These are phyloP conservation scores for Pythium graminicola DNA, from an alignment of 352 stramenopile genomes.

Conservation along the genomic window DNA sequence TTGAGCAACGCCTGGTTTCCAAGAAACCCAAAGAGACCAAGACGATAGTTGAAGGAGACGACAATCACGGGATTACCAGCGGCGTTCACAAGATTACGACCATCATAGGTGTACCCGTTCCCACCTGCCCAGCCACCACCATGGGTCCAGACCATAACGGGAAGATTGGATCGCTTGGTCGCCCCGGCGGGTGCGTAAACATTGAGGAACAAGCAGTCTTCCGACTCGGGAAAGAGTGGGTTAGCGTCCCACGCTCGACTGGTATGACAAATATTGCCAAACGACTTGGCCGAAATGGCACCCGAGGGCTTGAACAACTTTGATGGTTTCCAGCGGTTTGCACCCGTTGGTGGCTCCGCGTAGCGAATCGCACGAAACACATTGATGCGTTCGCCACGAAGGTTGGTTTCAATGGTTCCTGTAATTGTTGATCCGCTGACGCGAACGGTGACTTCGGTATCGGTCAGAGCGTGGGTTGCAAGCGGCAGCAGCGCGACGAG, in stretches of 20 bases:
- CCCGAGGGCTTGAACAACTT: neutral
- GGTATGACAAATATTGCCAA: constrained; percentile 7
- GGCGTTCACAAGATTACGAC: constrained; percentile 5
- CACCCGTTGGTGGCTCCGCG: constrained; percentile 8
- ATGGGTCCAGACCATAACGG: constrained; percentile 33
- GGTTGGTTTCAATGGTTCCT: constrained; percentile 1
- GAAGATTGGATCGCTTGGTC: constrained; percentile 22
- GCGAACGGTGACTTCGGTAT: constrained; percentile 4
- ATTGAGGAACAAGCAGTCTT: constrained; percentile 39
- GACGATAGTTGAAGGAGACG: constrained; percentile 36
- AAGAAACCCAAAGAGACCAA: constrained; percentile 28
- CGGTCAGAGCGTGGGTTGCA: neutral
- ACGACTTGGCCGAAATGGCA: constrained; percentile 8
- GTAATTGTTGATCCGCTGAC: neutral
- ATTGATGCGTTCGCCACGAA: constrained; percentile 1
- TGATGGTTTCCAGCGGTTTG: constrained; percentile 9
- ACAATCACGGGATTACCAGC: constrained; percentile 24
- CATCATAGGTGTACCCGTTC: constrained; percentile 3
- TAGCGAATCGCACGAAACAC: constrained; percentile 14
- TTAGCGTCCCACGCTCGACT: neutral
- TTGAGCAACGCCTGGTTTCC: constrained; percentile 25
- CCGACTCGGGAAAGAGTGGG: constrained; percentile 3
- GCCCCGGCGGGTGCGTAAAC: constrained; percentile 26
- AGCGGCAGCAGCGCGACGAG: neutral
- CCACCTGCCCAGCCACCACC: constrained; percentile 25